These are phyloP conservation scores for Phalaenopsis hybrid DNA, from an alignment of 116 monocot genomes.

Conservation along the genomic window DNA sequence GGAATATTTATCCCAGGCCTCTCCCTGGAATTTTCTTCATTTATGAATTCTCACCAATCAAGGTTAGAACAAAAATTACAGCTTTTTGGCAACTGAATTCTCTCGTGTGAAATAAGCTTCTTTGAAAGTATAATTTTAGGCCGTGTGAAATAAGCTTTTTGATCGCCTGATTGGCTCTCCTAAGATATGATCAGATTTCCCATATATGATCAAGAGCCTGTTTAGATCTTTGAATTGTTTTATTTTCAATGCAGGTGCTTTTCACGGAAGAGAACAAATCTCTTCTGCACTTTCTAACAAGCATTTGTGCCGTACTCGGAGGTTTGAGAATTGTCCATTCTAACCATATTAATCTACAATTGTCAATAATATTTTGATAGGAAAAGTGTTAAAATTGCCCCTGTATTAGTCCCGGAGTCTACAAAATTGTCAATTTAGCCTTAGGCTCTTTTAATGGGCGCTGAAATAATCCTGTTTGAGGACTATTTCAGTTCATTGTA, in stretches of 20 bases:
- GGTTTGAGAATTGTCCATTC: constrained; percentile 1
- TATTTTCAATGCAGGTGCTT: constrained; percentile 17
- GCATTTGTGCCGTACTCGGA: constrained; percentile 22
- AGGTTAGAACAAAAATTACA: constrained; percentile 36
- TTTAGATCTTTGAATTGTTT: background rate
- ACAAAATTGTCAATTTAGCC: no score
- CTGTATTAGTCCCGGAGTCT: no score
- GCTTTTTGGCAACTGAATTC: background rate
- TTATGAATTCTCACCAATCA: constrained; percentile 96
- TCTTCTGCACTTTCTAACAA: constrained; percentile 20
- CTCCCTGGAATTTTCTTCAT: constrained; percentile 75
- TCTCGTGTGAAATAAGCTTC: no score
- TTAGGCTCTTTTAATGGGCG: no score
- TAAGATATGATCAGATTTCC: background rate
- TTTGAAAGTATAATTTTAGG: no score
- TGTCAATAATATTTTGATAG: background rate
- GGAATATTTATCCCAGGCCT: constrained; percentile 38
- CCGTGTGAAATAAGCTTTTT: no score
- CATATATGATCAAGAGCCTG: background rate
- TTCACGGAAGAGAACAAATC: constrained; percentile 22
- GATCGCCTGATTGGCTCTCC: background rate
- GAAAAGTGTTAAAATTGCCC: no score
- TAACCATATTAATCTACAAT: background rate
- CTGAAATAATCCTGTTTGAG: no score
- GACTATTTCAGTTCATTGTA: no score